Percentiles rank a stretch among this genome's conserved stretches.
These are phyloP conservation scores for Melastoma malabathricum DNA, from an alignment of 345 rosid species.

Conservation along the genomic window DNA sequence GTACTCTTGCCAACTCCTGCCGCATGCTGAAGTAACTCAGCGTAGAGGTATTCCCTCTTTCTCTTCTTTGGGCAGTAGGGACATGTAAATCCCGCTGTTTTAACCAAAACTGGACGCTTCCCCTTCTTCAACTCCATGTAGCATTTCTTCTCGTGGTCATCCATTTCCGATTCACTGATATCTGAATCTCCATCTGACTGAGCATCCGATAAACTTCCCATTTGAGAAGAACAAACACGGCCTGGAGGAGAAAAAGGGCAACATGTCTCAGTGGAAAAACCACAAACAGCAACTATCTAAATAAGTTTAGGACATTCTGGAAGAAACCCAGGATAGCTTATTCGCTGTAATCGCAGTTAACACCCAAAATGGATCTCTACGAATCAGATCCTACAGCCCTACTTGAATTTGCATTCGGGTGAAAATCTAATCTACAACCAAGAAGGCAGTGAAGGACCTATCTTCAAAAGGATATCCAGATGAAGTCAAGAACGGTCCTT, in stretches of 20 bases:
- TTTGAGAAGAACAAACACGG: background rate
- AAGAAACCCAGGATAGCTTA: too few species aligned
- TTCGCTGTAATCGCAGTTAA: too few species aligned
- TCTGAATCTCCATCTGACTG: conserved; percentile 8
- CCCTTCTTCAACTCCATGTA: conserved; percentile 71
- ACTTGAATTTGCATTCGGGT: too few species aligned
- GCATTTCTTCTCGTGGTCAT: conserved; percentile 25
- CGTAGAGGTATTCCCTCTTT: conserved; percentile 47
- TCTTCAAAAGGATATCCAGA: too few species aligned
- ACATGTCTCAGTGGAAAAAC: too few species aligned
- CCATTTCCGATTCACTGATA: conserved; percentile 23
- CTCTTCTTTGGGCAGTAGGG: conserved; percentile 75
- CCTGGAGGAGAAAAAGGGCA: conserved; percentile 1
- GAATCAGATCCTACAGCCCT: too few species aligned
- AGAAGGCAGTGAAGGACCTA: too few species aligned
- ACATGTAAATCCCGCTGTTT: conserved; percentile 48
- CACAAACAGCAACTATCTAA: too few species aligned
- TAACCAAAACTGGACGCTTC: conserved; percentile 32
- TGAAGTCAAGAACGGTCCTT: too few species aligned
- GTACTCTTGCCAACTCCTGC: conserved; percentile 77
- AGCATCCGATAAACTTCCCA: conserved; percentile 11
- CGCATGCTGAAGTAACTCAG: conserved; percentile 88
- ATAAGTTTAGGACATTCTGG: too few species aligned
- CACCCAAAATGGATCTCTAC: too few species aligned
- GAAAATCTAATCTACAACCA: too few species aligned